A percentile compares a stretch with the other conserved stretches of the same genome.
Evolutionary conservation across 345 rosid species (phyloP).

Genomic region (Acer negundo): DNA sequence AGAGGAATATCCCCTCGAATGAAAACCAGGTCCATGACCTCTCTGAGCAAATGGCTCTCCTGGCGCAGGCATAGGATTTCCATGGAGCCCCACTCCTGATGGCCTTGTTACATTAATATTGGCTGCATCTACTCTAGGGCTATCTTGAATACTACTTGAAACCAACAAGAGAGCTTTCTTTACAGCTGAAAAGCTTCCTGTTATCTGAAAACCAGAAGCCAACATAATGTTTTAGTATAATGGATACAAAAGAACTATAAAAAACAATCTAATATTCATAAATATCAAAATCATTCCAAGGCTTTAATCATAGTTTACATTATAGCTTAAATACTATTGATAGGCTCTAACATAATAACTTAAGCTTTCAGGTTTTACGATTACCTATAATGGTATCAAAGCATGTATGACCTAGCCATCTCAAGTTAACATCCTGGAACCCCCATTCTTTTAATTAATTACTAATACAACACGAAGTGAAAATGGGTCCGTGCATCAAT

Average conservation of each 20-base stretch:
- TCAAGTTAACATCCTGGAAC: neutral
- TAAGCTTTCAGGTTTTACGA: neutral
- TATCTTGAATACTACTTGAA: conserved; percentile 55
- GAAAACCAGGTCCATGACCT: conserved; percentile 53
- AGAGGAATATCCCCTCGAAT: conserved; percentile 58
- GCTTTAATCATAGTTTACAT: neutral
- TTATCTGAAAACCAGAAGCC: conserved; percentile 40
- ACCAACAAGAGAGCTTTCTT: conserved; percentile 60
- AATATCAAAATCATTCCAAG: neutral
- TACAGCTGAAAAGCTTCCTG: conserved; percentile 55
- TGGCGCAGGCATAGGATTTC: conserved; percentile 40
- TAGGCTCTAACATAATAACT: neutral
- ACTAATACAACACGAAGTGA: neutral
- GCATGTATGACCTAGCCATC: neutral
- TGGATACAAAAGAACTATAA: neutral
- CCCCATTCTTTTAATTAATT: neutral
- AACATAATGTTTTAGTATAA: conserved; percentile 16
- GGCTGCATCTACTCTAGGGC: conserved; percentile 36
- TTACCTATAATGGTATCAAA: neutral
- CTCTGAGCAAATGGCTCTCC: conserved; percentile 45
- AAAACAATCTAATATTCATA: neutral
- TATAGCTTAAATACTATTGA: neutral
- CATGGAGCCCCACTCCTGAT: conserved; percentile 20
- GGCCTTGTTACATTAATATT: conserved; percentile 23
- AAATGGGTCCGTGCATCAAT: neutral